Conservation (phyloP, 2,329 filamentous ascomycete genomes). For the Sporothrix schenckii region DNA sequence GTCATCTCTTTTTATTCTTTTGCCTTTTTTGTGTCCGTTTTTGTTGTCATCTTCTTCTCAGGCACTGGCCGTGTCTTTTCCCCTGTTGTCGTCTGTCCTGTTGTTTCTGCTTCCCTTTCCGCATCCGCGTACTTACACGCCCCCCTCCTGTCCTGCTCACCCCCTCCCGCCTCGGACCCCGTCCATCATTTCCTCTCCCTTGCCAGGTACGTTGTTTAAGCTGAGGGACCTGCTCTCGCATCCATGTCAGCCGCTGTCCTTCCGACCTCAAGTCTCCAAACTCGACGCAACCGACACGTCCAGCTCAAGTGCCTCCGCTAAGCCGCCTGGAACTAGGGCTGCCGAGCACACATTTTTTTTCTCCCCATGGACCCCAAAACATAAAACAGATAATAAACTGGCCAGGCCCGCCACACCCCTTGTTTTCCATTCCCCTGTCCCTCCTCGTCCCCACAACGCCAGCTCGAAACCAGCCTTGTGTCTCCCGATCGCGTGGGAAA, state of each 20-base stretch:
- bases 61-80: neutral
- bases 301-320: slow-evolving; percentile 18
- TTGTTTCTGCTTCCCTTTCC: slow-evolving; percentile 16
- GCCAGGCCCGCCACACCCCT: neutral
- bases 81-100: neutral
- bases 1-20: neutral
- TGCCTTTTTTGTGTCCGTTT: neutral
- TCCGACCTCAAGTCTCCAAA: slow-evolving; percentile 6
- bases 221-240: slow-evolving; percentile 22
- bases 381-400: slow-evolving; percentile 23
- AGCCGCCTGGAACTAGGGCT: slow-evolving; percentile 19
- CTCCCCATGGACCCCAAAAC: slow-evolving; percentile 11
- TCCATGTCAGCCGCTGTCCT: slow-evolving; percentile 14
- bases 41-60: neutral
- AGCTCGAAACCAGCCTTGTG: slow-evolving; percentile 33
- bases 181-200: neutral
- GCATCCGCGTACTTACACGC: slow-evolving; percentile 22
- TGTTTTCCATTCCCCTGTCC: slow-evolving; percentile 23
- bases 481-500: slow-evolving; percentile 31
- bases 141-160: slow-evolving; percentile 1
- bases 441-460: slow-evolving; percentile 28
- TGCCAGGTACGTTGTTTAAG: slow-evolving; percentile 11
- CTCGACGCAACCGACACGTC: neutral
- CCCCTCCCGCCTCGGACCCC: neutral
- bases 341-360: neutral